Evolutionary conservation across 805 yeast species (phyloP).

Genomic region (Suhomyces emberorum): DNA sequence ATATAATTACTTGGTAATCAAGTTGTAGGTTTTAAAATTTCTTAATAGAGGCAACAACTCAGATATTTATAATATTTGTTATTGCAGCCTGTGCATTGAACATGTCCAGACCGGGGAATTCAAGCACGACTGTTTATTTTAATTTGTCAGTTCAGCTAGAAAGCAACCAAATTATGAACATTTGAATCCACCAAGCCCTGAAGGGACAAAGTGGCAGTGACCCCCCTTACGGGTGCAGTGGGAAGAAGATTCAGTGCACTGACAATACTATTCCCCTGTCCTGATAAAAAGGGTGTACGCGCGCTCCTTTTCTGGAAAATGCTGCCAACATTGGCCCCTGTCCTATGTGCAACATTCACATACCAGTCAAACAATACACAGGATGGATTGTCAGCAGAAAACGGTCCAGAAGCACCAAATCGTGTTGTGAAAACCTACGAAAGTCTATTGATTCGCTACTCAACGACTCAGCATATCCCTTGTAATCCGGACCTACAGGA

Average conservation of each 20-base stretch:
- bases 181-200: not conserved
- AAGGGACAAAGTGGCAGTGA: constrained; percentile 1
- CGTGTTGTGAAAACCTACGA: no score
- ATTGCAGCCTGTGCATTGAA: not conserved
- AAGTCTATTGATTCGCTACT: no score
- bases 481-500: no score
- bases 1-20: not conserved
- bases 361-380: no score
- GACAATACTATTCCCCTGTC: not conserved
- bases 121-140: no score
- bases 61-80: not conserved
- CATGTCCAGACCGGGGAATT: no score
- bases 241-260: not conserved
- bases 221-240: constrained; percentile 1
- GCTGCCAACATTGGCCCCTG: no score
- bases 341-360: no score
- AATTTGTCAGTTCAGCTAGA: not conserved
- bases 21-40: not conserved
- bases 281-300: not conserved
- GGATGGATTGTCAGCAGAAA: no score
- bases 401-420: no score
- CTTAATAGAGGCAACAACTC: not conserved
- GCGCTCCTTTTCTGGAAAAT: no score
- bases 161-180: constrained; percentile 1
- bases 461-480: no score